Percentiles rank a stretch among this genome's conserved stretches.
These are phyloP conservation scores for Erysimum cheiri DNA, from an alignment of 441 rosid species.

Conservation along the genomic window DNA sequence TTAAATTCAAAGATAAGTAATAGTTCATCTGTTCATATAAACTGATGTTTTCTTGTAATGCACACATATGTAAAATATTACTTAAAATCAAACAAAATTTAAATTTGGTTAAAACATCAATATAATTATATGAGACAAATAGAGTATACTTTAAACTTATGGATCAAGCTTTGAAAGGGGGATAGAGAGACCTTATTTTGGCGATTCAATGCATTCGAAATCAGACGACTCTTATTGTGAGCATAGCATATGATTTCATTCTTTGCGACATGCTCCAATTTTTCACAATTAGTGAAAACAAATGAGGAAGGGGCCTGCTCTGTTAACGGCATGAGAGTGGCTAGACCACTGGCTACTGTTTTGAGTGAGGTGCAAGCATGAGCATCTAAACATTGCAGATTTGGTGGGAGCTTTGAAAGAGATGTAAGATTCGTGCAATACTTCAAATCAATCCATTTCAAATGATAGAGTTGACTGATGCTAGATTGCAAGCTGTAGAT, in stretches of 20 bases:
- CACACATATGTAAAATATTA: too few species aligned
- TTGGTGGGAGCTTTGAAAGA: background rate
- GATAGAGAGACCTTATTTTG: slow-evolving; percentile 15
- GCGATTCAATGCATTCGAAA: slow-evolving; percentile 9
- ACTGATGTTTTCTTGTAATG: too few species aligned
- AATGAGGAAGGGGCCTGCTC: slow-evolving; percentile 1
- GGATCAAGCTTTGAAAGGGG: too few species aligned
- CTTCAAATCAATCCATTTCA: slow-evolving; percentile 16
- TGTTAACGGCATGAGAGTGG: background rate
- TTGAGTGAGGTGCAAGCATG: background rate
- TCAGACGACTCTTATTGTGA: background rate
- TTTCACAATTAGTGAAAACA: slow-evolving; percentile 28
- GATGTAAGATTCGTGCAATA: slow-evolving; percentile 8
- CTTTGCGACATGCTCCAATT: slow-evolving; percentile 15
- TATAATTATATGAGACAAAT: background rate
- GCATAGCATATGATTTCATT: slow-evolving; percentile 4
- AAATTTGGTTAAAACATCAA: too few species aligned
- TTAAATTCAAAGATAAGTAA: too few species aligned
- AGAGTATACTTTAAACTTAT: too few species aligned
- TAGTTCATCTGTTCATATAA: too few species aligned
- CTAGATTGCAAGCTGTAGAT: slow-evolving; percentile 16
- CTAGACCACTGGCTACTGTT: background rate
- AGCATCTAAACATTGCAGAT: slow-evolving; percentile 1
- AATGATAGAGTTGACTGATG: slow-evolving; percentile 15
- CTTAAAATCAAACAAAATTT: too few species aligned